Conservation (phyloP, 352 stramenopile genomes). For the Saprolegnia diclina region DNA sequence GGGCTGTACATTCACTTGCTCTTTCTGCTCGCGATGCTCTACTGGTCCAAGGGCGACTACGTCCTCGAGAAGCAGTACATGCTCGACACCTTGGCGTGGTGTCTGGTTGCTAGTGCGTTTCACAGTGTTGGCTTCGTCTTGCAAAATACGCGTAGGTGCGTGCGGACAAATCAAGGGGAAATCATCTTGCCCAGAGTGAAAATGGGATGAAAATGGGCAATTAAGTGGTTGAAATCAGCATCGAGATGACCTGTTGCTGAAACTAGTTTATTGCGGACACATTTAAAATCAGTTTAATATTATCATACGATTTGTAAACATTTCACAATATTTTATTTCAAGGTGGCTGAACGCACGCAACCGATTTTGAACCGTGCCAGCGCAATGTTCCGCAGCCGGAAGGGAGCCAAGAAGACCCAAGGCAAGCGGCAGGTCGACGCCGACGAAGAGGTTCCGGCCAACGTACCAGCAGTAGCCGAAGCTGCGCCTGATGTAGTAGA, state of each 20-base stretch:
- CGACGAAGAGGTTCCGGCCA: background rate
- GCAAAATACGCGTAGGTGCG: no score
- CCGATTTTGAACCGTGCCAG: background rate
- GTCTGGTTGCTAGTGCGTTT: no score
- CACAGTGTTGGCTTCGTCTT: no score
- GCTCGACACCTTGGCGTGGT: background rate
- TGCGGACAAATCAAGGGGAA: no score
- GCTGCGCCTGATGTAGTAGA: background rate
- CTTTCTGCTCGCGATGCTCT: background rate
- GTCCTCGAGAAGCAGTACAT: background rate
- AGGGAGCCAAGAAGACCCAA: background rate
- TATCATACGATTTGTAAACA: no score
- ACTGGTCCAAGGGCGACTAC: background rate
- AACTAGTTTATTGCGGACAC: no score
- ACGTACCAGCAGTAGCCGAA: background rate
- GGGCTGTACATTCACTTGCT: background rate
- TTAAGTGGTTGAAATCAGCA: no score
- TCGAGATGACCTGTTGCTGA: no score
- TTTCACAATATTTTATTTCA: background rate
- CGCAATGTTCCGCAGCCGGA: constrained; percentile 11
- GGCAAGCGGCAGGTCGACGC: background rate
- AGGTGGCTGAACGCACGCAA: background rate
- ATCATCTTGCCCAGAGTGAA: no score
- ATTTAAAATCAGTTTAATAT: no score
- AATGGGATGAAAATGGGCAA: no score